These are phyloP conservation scores for Myriangium duriaei DNA, from an alignment of 2,329 filamentous ascomycete genomes.

Conservation along the genomic window DNA sequence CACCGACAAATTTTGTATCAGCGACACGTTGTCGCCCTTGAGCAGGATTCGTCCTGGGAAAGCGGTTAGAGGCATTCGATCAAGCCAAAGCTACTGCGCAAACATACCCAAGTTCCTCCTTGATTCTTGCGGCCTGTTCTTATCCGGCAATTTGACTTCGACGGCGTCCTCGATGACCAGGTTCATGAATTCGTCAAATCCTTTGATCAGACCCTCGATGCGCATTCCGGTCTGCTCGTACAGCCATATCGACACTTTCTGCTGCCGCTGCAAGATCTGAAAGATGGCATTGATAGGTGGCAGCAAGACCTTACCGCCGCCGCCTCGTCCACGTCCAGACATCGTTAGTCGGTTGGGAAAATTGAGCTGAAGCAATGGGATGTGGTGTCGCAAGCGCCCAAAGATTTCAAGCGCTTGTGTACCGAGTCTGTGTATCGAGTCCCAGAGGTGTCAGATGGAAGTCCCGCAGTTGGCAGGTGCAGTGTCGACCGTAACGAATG, in stretches of 20 bases:
- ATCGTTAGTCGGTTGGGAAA: constrained; percentile 25
- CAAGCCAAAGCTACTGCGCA: not conserved
- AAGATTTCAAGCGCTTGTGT: too few species aligned
- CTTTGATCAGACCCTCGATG: constrained; percentile 66
- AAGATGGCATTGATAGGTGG: constrained; percentile 83
- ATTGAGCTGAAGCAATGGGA: too few species aligned
- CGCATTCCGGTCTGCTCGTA: constrained; percentile 91
- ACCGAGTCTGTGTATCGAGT: too few species aligned
- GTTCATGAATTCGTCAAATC: constrained; percentile 99
- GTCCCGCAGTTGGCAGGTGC: too few species aligned
- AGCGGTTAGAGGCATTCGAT: constrained; percentile 10
- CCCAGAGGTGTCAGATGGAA: too few species aligned
- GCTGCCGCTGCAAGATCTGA: constrained; percentile 76
- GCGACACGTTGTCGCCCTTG: constrained; percentile 77
- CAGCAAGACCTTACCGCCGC: constrained; percentile 50
- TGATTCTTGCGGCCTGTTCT: constrained; percentile 62
- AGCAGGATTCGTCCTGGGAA: constrained; percentile 66
- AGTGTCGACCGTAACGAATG: too few species aligned
- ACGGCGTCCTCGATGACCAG: constrained; percentile 90
- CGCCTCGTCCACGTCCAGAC: constrained; percentile 44
- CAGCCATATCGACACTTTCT: constrained; percentile 86
- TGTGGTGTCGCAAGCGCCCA: too few species aligned
- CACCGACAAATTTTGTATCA: constrained; percentile 45
- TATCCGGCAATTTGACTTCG: constrained; percentile 76
- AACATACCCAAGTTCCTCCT: constrained; percentile 63